phyloP scores from a whole-genome alignment of 1,284 basidiomycete genomes.

The Volvariella volvacea region DNA sequence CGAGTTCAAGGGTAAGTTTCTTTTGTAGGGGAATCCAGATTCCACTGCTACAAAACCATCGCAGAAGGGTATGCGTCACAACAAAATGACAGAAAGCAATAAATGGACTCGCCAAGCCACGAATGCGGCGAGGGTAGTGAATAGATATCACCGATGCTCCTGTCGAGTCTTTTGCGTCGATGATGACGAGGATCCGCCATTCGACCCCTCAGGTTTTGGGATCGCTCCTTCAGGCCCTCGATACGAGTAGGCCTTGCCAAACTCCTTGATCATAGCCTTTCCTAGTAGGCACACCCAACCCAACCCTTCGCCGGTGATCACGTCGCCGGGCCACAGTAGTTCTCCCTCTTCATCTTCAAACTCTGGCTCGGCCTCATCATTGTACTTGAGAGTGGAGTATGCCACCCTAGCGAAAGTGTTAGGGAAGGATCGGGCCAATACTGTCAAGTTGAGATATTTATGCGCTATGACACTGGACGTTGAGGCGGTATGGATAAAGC shows the following conservation, averaged over 20 bases:
- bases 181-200: conserved; percentile 4
- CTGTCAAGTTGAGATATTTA: conserved; percentile 50
- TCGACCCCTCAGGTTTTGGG: conserved; percentile 45
- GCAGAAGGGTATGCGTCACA: too few species aligned
- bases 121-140: too few species aligned
- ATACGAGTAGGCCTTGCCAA: conserved; percentile 67
- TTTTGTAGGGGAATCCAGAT: too few species aligned
- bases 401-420: conserved; percentile 66
- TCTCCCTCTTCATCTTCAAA: conserved; percentile 78
- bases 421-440: conserved; percentile 63
- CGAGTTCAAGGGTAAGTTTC: too few species aligned
- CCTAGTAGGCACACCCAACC: conserved; percentile 77
- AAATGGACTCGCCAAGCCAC: too few species aligned
- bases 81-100: not conserved
- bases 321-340: conserved; percentile 70
- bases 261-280: conserved; percentile 74
- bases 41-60: too few species aligned
- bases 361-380: conserved; percentile 70
- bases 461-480: conserved; percentile 46
- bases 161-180: conserved; percentile 9
- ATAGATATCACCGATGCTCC: conserved; percentile 3
- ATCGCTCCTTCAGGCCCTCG: conserved; percentile 60
- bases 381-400: conserved; percentile 48
- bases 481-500: conserved; percentile 26
- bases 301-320: conserved; percentile 62